These are phyloP conservation scores for Dactylellina leptospora DNA, from an alignment of 2,329 filamentous ascomycete genomes.

Conservation along the genomic window DNA sequence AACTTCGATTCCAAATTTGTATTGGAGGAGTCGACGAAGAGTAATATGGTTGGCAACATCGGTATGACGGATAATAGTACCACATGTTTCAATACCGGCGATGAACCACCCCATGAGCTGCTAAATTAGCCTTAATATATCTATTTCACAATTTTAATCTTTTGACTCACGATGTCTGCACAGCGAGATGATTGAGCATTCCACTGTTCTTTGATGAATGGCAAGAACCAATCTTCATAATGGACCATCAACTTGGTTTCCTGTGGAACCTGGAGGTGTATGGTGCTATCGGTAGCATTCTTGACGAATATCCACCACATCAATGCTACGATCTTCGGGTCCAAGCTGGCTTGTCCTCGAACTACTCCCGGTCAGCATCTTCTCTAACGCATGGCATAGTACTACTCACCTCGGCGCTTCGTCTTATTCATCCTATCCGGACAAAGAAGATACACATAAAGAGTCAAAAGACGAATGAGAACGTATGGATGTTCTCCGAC, in stretches of 20 bases:
- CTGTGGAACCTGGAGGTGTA: constrained; percentile 3
- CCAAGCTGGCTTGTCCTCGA: background rate
- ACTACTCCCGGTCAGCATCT: constrained; percentile 7
- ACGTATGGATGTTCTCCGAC: constrained; percentile 40
- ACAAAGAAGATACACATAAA: constrained; percentile 30
- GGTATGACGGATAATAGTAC: constrained; percentile 18
- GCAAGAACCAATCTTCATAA: constrained; percentile 41
- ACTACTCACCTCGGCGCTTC: background rate
- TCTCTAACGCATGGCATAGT: background rate
- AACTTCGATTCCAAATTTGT: constrained; percentile 13
- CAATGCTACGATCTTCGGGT: constrained; percentile 21
- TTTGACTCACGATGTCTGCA: constrained; percentile 29
- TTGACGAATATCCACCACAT: constrained; percentile 51
- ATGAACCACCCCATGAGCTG: constrained; percentile 48
- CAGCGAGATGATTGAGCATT: constrained; percentile 12
- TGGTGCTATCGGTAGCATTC: constrained; percentile 25
- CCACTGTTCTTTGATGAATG: constrained; percentile 40
- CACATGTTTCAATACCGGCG: constrained; percentile 30
- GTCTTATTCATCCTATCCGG: constrained; percentile 4
- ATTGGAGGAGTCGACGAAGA: constrained; percentile 7
- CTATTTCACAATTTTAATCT: background rate
- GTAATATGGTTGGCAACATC: constrained; percentile 14
- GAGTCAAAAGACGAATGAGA: constrained; percentile 22
- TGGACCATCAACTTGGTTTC: constrained; percentile 14
- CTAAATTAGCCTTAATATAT: background rate